phyloP scores from a whole-genome alignment of 768 basidiomycete genomes.

The Mycena vulgaris region DNA sequence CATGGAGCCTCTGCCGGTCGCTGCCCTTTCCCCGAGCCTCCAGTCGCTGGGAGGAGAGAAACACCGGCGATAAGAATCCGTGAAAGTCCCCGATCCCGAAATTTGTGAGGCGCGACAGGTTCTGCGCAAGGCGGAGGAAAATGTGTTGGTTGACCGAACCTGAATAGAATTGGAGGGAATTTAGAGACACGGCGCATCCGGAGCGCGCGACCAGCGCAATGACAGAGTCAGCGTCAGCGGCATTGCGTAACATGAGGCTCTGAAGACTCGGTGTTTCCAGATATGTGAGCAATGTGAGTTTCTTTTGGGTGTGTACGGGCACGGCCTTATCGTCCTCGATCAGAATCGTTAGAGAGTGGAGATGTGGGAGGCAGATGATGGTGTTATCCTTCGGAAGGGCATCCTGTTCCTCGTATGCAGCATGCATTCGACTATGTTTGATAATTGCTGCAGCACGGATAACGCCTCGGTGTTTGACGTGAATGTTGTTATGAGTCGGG shows the following conservation, averaged over 20 bases:
- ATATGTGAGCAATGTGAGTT: neutral
- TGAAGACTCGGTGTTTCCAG: constrained; percentile 7
- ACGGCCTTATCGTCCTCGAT: no score
- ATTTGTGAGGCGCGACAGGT: neutral
- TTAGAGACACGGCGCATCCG: neutral
- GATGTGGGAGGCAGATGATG: no score
- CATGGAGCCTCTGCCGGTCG: neutral
- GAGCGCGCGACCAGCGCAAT: constrained; percentile 22
- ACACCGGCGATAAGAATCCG: neutral
- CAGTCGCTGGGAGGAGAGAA: neutral
- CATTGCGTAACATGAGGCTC: neutral
- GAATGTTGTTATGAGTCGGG: neutral
- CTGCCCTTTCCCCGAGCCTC: neutral
- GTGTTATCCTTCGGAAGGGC: no score
- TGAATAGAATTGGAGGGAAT: neutral
- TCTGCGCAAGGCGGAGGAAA: neutral
- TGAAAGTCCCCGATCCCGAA: constrained; percentile 19
- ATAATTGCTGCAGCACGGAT: neutral
- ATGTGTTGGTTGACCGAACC: neutral
- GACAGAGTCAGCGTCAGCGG: constrained; percentile 11
- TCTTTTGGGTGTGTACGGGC: no score
- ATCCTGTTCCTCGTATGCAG: no score
- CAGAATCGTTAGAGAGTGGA: no score
- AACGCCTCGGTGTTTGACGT: constrained; percentile 8
- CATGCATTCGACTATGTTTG: no score